Evolutionary conservation across 2,329 filamentous ascomycete species (phyloP), one percentile per base, ranked within the genome.

Genomic region (Penicillium sp.): DNA sequence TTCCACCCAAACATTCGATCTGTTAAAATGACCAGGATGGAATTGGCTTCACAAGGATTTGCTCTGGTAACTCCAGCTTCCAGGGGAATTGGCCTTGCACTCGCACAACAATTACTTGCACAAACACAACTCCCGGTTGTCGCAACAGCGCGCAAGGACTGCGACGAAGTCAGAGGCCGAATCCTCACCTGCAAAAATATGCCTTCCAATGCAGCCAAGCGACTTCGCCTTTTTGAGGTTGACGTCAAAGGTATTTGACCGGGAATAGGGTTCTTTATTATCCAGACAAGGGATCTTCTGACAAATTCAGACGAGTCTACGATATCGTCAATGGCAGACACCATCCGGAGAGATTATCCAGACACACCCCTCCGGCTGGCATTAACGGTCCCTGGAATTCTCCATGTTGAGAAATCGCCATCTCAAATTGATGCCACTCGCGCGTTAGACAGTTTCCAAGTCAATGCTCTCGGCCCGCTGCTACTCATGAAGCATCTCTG

Each of bases 401-500:
- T 94, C 9, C 80, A 82, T 60, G 84, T 89, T 0, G 90, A 95
- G 67, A 91, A 87, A 68, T 83, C 84, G 1, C 87, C 86, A 0
- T 61, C 72, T 0, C 85, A 89, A 62, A 81, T 94, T 50, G 75
- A 87, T 52, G 80, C 83, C 51, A 77, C 76, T 17, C 68, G 78
- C 29, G 84, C 88, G 15, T 74, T 89, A n/a, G 74, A 84, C 39
- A 91, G 84, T n/a, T 87, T 91, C 70, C 79, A 80, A 46, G 82
- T 89, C 52, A 95, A 94, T 68, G 79, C 85, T 0, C 75, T 94
- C 2, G 89, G 89, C 0, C 88, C 89, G 0, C 76, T 94, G 64
- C 76, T 94, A 47, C 78, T 93, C 50, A 82, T 90, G 65, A 94
- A 94, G 71, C 84, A 91, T 70, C 89, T 94, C 61, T 78, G 79